These are phyloP conservation scores for Cornus controversa DNA, from an alignment of 148 eudicot genomes.

Conservation along the genomic window DNA sequence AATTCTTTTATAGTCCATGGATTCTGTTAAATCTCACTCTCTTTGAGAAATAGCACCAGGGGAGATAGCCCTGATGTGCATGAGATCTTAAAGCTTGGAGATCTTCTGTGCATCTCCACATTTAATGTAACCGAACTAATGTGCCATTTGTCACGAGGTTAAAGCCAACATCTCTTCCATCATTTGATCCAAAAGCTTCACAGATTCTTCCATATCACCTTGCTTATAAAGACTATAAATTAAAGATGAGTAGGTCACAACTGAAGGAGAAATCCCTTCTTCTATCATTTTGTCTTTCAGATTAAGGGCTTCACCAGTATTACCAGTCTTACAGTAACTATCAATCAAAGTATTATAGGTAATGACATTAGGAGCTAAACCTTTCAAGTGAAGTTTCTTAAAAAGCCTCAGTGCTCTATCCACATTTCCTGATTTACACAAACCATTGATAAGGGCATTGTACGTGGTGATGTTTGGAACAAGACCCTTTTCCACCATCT, in stretches of 20 bases:
- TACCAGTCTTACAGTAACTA: conserved; percentile 46
- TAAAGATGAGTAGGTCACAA: conserved; percentile 42
- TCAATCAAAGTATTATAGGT: conserved; percentile 61
- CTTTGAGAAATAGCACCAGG: conserved; percentile 9
- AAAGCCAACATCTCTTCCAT: conserved; percentile 21
- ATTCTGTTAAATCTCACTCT: conserved; percentile 6
- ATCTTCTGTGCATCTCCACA: not conserved
- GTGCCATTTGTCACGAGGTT: conserved; percentile 20
- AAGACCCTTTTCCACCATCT: conserved; percentile 56
- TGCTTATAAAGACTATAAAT: conserved; percentile 38
- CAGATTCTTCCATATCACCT: conserved; percentile 34
- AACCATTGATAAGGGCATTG: conserved; percentile 62
- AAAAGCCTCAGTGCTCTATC: conserved; percentile 63
- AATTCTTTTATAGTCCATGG: conserved; percentile 10
- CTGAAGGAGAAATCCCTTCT: conserved; percentile 56
- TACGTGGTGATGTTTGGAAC: conserved; percentile 56
- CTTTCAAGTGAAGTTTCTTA: conserved; percentile 47
- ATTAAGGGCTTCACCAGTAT: conserved; percentile 41
- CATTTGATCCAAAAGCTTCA: conserved; percentile 41
- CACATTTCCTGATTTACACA: conserved; percentile 58
- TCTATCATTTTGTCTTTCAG: conserved; percentile 53
- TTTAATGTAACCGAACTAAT: conserved; percentile 15
- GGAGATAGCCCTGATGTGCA: conserved; percentile 18
- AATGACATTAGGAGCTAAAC: conserved; percentile 49
- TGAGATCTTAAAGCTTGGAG: not conserved